Evolutionary conservation across 2,329 filamentous ascomycete genomes (phyloP), one percentile per base, ranked within the genome.

Genomic region (Hypoxylon sp.): DNA sequence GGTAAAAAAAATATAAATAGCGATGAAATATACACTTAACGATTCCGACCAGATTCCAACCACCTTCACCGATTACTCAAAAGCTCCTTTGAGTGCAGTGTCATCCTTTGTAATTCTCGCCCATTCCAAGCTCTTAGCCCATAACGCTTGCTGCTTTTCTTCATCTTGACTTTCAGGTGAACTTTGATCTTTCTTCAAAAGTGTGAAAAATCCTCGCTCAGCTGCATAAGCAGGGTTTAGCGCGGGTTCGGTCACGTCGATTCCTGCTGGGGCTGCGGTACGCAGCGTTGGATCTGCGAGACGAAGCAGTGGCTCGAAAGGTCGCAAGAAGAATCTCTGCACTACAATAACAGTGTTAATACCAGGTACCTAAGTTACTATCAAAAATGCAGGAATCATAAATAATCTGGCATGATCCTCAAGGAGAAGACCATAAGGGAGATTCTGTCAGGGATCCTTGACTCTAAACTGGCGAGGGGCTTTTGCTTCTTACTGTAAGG

Each of bases 121-220:
- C 73, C 73, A 74, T 48, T 67, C 64, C 11, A 60, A 40, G 7
- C 63, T 75, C 61, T 73, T 69, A 5, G 3, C 37, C 72, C 72
- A 73, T 2, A 74, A 2, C 22, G 49, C 67, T 48, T 73, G 55
- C 54, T 75, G 72, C 37, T 69, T 72, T 10, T 30, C 33, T 46
- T 70, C 70, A 22, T 72, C 66, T 8, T 61, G 44, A 22, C 69
- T 74, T 31, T 73, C 69, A 7, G 61, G 33, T 2, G 72, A 73
- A 40, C 72, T 74, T 57, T 64, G 49, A 35, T 69, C 63, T 42
- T 55, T 61, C 50, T 64, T 50, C 6, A 71, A 27, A n/a, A 69
- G 48, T 7, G 53, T 64, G 27, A 72, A 81, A 64, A 78, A 80
- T 2, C 80, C 79, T 10, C 75, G 70, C 46, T 78, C 73, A 20